Percentiles rank a stretch among this genome's conserved stretches.
These are phyloP conservation scores for Chytridium lagenaria DNA, from an alignment of 371 early-diverging fungal genomes.

Conservation along the genomic window DNA sequence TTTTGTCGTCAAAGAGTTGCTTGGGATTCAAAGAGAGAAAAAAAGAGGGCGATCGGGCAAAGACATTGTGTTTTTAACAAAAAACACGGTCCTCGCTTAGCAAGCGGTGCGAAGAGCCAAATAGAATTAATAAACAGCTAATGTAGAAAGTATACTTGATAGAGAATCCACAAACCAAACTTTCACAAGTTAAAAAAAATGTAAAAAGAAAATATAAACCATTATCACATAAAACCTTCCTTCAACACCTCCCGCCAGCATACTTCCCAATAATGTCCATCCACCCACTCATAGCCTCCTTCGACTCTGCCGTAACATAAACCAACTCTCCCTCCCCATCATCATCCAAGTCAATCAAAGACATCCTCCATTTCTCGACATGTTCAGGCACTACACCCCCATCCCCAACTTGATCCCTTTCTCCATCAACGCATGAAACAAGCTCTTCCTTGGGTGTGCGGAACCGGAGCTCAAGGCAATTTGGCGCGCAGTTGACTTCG, in stretches of 20 bases:
- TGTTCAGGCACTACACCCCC: background rate
- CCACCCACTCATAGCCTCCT: background rate
- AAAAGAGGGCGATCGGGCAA: too few species aligned
- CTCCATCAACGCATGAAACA: background rate
- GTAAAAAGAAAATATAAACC: too few species aligned
- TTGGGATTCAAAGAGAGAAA: too few species aligned
- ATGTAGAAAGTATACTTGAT: too few species aligned
- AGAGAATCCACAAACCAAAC: too few species aligned
- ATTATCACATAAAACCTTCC: too few species aligned
- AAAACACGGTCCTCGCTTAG: too few species aligned
- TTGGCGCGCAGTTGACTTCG: background rate
- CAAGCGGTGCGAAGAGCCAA: too few species aligned
- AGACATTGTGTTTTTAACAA: too few species aligned
- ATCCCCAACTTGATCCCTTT: background rate
- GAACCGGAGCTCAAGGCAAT: background rate
- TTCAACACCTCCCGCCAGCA: background rate
- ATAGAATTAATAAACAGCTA: too few species aligned
- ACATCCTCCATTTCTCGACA: background rate
- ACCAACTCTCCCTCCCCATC: constrained; percentile 1
- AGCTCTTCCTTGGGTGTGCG: background rate
- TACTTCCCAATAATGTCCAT: background rate
- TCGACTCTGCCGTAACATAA: background rate
- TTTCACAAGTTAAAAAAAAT: too few species aligned
- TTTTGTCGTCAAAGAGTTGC: too few species aligned
- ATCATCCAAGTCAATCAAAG: background rate